These are phyloP conservation scores for Areca catechu DNA, from an alignment of 176 grass and related monocot genomes.

Conservation along the genomic window DNA sequence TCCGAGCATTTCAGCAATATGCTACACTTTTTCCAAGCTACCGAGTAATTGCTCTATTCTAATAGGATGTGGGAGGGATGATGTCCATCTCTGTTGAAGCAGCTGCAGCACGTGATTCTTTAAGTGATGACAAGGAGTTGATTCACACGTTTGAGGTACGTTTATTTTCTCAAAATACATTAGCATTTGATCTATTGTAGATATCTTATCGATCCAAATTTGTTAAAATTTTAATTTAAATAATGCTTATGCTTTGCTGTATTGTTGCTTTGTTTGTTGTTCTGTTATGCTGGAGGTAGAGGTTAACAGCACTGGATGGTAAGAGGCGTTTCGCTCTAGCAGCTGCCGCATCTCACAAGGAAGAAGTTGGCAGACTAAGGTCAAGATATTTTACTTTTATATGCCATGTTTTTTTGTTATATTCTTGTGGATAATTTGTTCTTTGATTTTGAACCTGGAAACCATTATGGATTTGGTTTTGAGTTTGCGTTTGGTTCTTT, in stretches of 20 bases:
- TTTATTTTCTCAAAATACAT: slow-evolving; percentile 23
- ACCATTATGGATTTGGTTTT: no score
- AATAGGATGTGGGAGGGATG: slow-evolving; percentile 94
- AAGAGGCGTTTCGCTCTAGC: slow-evolving; percentile 98
- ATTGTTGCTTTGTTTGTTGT: slow-evolving; percentile 9
- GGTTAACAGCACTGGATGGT: slow-evolving; percentile 87
- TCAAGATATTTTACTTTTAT: slow-evolving; percentile 13
- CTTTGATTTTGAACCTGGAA: neutral
- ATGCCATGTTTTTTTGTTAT: neutral
- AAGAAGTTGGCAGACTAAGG: slow-evolving; percentile 96
- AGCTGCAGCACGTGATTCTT: slow-evolving; percentile 74
- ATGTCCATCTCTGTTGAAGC: slow-evolving; percentile 99
- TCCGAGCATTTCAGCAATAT: no score
- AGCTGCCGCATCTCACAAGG: slow-evolving; percentile 88
- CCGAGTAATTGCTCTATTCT: neutral
- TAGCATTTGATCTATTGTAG: no score
- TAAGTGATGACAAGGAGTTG: slow-evolving; percentile 86
- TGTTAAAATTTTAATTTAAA: no score
- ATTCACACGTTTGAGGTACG: slow-evolving; percentile 93
- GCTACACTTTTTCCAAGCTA: no score
- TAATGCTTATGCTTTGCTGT: slow-evolving; percentile 21
- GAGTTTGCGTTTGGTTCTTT: no score
- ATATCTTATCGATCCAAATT: no score
- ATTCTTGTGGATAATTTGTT: neutral
- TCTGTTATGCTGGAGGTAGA: slow-evolving; percentile 53